Conservation (phyloP, 2,329 filamentous ascomycete genomes). For the Aspergillus latus region DNA sequence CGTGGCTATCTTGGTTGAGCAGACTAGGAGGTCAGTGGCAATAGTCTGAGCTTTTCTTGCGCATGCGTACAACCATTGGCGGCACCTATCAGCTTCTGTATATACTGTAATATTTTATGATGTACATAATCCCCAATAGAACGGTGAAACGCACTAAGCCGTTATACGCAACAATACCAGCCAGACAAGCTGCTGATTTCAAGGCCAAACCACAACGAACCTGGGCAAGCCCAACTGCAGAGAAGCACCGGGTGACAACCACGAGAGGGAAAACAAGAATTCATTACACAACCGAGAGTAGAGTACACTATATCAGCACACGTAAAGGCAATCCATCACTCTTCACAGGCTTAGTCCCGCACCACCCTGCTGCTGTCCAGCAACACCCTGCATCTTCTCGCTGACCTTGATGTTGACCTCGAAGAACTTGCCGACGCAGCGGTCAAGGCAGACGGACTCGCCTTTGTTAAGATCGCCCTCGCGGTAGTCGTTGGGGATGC, state of each 20-base stretch:
- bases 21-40: conserved; percentile 27
- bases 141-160: conserved; percentile 1
- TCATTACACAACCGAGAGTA: conserved; percentile 15
- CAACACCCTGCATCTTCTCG: conserved; percentile 92
- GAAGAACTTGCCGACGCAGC: conserved; percentile 97
- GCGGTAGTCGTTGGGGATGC: conserved; percentile 87
- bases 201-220: not conserved
- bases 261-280: conserved; percentile 1
- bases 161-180: conserved; percentile 7
- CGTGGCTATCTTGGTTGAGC: conserved; percentile 61
- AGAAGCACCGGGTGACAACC: not conserved
- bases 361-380: conserved; percentile 63
- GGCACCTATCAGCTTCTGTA: conserved; percentile 3
- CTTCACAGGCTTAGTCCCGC: conserved; percentile 44
- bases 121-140: conserved; percentile 24
- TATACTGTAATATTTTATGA: conserved; percentile 22
- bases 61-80: not conserved
- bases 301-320: conserved; percentile 4
- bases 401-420: conserved; percentile 97
- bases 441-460: conserved; percentile 96
- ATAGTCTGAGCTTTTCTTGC: not conserved
- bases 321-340: not conserved
- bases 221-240: not conserved
- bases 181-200: not conserved
- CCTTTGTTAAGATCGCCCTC: conserved; percentile 98